A percentile compares a stretch with the other conserved stretches of the same genome.
Conservation (phyloP, 2,329 filamentous ascomycete genomes). For the Thermothelomyces thermophilus region DNA sequence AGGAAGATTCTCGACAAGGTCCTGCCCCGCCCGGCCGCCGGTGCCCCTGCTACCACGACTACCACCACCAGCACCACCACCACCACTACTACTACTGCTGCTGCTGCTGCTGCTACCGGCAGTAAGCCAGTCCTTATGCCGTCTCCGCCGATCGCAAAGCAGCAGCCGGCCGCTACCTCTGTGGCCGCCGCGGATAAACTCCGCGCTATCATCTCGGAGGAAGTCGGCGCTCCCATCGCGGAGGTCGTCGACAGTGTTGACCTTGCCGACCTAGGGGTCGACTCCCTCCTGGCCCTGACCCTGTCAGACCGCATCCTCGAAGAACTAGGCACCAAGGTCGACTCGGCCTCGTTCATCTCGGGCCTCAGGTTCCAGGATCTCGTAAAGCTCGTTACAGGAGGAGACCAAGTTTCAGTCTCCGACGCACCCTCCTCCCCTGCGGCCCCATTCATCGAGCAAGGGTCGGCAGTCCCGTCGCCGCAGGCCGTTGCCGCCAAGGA, state of each 20-base stretch:
- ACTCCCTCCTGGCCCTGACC: neutral
- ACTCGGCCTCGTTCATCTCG: neutral
- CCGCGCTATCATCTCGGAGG: neutral
- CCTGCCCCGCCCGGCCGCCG: neutral
- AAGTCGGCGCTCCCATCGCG: neutral
- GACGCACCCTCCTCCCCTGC: neutral
- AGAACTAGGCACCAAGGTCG: neutral
- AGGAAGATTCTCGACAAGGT: neutral
- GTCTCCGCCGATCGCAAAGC: neutral
- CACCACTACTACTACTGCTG: too few relatives aligned
- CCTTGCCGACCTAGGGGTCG: neutral
- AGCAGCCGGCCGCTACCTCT: neutral
- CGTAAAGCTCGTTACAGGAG: neutral
- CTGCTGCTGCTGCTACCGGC: too few relatives aligned
- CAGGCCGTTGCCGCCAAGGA: too few relatives aligned
- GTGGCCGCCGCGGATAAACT: neutral
- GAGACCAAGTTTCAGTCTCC: neutral
- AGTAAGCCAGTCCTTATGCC: neutral
- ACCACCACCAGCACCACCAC: neutral
- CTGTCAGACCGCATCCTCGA: neutral
- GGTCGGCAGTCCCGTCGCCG: too few relatives aligned
- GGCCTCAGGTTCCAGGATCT: neutral
- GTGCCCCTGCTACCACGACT: neutral
- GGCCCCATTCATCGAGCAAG: neutral
- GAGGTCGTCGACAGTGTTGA: neutral